Percentiles rank a stretch among this genome's conserved stretches.
phyloP scores from a whole-genome alignment of 176 grass and related monocot species.

The Paspalum vaginatum region DNA sequence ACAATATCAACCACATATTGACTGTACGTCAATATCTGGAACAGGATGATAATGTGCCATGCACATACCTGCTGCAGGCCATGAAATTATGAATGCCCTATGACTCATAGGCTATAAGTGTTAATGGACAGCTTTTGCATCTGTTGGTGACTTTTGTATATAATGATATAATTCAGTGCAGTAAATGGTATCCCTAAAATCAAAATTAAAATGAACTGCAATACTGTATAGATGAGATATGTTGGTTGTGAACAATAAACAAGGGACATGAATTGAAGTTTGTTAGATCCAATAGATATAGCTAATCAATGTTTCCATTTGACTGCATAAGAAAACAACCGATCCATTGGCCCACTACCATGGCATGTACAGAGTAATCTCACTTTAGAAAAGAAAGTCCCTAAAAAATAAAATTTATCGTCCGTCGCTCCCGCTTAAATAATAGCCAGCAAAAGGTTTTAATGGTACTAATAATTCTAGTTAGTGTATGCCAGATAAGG shows the following conservation, averaged over 20 bases:
- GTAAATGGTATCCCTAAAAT: slow-evolving; percentile 23
- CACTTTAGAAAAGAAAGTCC: slow-evolving; percentile 23
- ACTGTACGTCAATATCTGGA: background rate
- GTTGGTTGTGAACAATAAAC: slow-evolving; percentile 40
- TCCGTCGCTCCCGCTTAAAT: background rate
- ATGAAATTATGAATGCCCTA: background rate
- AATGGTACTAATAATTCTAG: slow-evolving; percentile 26
- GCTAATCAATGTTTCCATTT: slow-evolving; percentile 60
- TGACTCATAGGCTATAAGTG: background rate
- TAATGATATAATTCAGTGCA: slow-evolving; percentile 22
- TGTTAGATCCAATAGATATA: slow-evolving; percentile 33
- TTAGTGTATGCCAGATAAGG: slow-evolving; percentile 25
- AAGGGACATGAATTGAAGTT: slow-evolving; percentile 18
- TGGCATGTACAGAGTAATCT: slow-evolving; percentile 17
- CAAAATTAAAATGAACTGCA: background rate
- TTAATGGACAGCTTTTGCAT: background rate
- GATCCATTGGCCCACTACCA: slow-evolving; percentile 30
- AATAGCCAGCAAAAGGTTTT: slow-evolving; percentile 22
- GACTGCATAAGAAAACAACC: slow-evolving; percentile 40
- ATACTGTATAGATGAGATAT: slow-evolving; percentile 19
- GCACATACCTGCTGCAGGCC: slow-evolving; percentile 9
- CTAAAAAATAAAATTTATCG: slow-evolving; percentile 32
- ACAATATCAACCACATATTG: background rate
- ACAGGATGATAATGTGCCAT: background rate
- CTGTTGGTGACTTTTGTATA: background rate